Evolutionary conservation across 1,139 yeast genomes (phyloP).

Genomic region (Saccharomycopsis crataegensis): DNA sequence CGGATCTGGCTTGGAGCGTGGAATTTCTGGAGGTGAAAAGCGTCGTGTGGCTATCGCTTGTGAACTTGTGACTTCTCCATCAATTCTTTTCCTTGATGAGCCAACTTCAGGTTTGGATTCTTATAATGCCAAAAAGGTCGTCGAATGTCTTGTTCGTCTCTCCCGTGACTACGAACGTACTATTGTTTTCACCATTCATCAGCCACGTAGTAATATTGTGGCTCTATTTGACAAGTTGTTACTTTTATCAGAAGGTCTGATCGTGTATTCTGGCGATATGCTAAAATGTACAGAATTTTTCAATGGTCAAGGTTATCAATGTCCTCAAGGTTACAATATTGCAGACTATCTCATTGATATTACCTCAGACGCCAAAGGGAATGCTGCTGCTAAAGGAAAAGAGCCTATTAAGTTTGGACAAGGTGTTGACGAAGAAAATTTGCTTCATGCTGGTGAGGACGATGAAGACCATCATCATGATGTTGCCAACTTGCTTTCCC

Average conservation of each 20-base stretch:
- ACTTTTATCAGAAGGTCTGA: slow-evolving; percentile 74
- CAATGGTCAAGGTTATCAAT: slow-evolving; percentile 63
- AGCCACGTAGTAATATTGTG: slow-evolving; percentile 95
- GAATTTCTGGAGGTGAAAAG: slow-evolving; percentile 93
- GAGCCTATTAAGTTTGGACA: slow-evolving; percentile 1
- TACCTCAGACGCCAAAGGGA: slow-evolving; percentile 53
- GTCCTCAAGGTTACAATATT: slow-evolving; percentile 86
- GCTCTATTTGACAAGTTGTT: slow-evolving; percentile 79
- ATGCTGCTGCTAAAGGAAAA: slow-evolving; percentile 16
- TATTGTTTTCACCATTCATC: slow-evolving; percentile 88
- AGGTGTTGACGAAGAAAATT: slow-evolving; percentile 13
- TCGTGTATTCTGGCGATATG: slow-evolving; percentile 84
- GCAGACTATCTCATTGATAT: slow-evolving; percentile 92
- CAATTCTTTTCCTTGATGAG: slow-evolving; percentile 74
- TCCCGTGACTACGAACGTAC: slow-evolving; percentile 81
- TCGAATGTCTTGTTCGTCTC: slow-evolving; percentile 74
- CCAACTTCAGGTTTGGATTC: slow-evolving; percentile 96
- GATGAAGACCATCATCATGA: slow-evolving; percentile 33
- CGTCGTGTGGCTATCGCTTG: slow-evolving; percentile 87
- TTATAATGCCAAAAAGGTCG: slow-evolving; percentile 84
- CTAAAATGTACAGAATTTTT: slow-evolving; percentile 66
- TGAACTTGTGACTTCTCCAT: slow-evolving; percentile 80
- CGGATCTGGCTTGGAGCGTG: slow-evolving; percentile 85
- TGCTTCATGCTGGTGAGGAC: slow-evolving; percentile 24
- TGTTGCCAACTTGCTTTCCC: slow-evolving; percentile 27